phyloP scores from a whole-genome alignment of 1,284 basidiomycete genomes.

The Volvariella surrecta region DNA sequence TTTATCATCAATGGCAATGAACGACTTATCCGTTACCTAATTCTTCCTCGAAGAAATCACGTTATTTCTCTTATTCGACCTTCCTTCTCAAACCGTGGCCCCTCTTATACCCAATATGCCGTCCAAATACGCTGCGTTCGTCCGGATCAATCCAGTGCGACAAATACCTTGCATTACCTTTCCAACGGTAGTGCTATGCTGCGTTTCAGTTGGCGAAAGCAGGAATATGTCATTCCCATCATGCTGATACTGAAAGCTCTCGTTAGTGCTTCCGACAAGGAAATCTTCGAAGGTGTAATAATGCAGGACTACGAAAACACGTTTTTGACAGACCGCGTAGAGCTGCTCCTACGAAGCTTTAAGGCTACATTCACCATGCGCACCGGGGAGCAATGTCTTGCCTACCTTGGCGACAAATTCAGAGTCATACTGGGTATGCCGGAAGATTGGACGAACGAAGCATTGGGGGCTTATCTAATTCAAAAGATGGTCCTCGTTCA shows the following conservation, averaged over 20 bases:
- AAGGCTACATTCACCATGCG: conserved; percentile 79
- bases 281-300: conserved; percentile 96
- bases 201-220: conserved; percentile 95
- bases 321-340: conserved; percentile 95
- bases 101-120: conserved; percentile 90
- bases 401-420: conserved; percentile 98
- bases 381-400: conserved; percentile 90
- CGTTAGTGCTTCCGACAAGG: conserved; percentile 91
- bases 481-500: conserved; percentile 90
- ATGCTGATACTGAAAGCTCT: conserved; percentile 97
- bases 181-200: conserved; percentile 94
- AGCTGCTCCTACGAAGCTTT: conserved; percentile 95
- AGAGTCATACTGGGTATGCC: conserved; percentile 87
- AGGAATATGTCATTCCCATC: conserved; percentile 98
- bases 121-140: conserved; percentile 95
- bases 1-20: conserved; percentile 99
- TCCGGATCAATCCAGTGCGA: conserved; percentile 85
- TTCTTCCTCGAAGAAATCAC: conserved; percentile 85
- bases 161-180: conserved; percentile 96
- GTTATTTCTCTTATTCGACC: conserved; percentile 82
- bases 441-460: conserved; percentile 87
- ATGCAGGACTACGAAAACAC: conserved; percentile 98
- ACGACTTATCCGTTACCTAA: conserved; percentile 95
- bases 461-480: conserved; percentile 81
- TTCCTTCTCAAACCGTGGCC: conserved; percentile 87